These are phyloP conservation scores for Cucurbitaria berberidis DNA, from an alignment of 2,329 filamentous ascomycete species.

Conservation along the genomic window DNA sequence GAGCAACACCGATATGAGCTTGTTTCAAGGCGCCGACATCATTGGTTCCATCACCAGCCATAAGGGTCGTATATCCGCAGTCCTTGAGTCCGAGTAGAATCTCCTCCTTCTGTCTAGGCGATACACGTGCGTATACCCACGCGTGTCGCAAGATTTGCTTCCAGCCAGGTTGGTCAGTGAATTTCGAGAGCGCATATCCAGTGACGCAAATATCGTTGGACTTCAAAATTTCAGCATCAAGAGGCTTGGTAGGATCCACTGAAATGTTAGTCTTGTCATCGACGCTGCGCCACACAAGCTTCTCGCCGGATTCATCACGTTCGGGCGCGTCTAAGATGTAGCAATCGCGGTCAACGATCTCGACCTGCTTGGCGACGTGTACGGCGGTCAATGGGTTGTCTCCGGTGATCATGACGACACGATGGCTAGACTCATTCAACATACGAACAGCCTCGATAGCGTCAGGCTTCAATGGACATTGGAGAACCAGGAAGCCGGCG, in stretches of 20 bases:
- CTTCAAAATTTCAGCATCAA: constrained; percentile 80
- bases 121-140: constrained; percentile 98
- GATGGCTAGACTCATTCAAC: constrained; percentile 98
- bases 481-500: constrained; percentile 92
- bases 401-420: constrained; percentile 98
- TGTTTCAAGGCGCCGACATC: constrained; percentile 98
- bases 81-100: constrained; percentile 97
- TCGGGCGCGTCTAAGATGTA: constrained; percentile 95
- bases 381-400: constrained; percentile 97
- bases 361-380: constrained; percentile 92
- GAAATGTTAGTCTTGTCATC: constrained; percentile 87
- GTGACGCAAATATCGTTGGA: constrained; percentile 94
- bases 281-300: constrained; percentile 91
- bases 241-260: constrained; percentile 80
- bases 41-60: constrained; percentile 98
- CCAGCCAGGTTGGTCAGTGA: constrained; percentile 80
- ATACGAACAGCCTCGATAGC: constrained; percentile 92
- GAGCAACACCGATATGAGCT: constrained; percentile 93
- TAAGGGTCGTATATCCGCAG: constrained; percentile 95
- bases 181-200: constrained; percentile 89
- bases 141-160: constrained; percentile 81
- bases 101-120: constrained; percentile 98
- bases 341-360: constrained; percentile 95
- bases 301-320: constrained; percentile 78
- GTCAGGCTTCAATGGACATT: constrained; percentile 95